Base-by-base conservation (phyloP, 75 land plant genomes). In the Sequoiadendron giganteum region DNA sequence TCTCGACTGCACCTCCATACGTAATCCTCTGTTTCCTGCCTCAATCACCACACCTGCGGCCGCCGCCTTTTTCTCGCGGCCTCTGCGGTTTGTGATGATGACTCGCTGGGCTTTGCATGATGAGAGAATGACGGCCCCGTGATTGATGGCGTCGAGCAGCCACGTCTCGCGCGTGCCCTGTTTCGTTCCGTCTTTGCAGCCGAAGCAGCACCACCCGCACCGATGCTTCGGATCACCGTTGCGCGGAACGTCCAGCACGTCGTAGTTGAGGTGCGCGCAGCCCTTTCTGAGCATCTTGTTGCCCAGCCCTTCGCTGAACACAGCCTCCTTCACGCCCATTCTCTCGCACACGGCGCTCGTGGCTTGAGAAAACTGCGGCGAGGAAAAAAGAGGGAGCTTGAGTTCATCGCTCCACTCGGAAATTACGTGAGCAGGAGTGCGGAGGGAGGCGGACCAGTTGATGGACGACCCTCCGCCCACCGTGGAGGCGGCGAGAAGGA, bases 401-500 rank as follows among this genome's bases (percentile, higher is more conserved):
- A 90, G 78, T 2, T 78, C 84, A 0, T 89, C 47, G n/a, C 68
- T 89, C 98, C 98, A 97, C 86, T 97, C 98, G 5, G 90, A 80
- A 42, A 73, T 43, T 5, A 97, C 94, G 48, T 93, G 91, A 1
- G 86, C 34, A 5, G 99, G 99, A 1, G 99, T 95, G 13, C 85
- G 87, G 40, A 95, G 88, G 36, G 93, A 93, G 8, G 96, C 99
- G 0, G 94, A 89, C 99, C 99, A 97, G 89, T 97, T 96, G 21
- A 97, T 79, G 40, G 91, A 83, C 36, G 99, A 94, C 21, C 97
- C 99, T 16, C 99, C 99, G 21, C 97, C 99, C 14, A 97, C 98
- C 9, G 93, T 91, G 21, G 97, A 91, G 28, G 95, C 99, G 0
- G 98, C 94, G 6, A 95, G 91, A 10, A 97, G 76, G 15, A 88